phyloP scores from a whole-genome alignment of 495 filamentous ascomycete genomes.

The Thozetella sp. region DNA sequence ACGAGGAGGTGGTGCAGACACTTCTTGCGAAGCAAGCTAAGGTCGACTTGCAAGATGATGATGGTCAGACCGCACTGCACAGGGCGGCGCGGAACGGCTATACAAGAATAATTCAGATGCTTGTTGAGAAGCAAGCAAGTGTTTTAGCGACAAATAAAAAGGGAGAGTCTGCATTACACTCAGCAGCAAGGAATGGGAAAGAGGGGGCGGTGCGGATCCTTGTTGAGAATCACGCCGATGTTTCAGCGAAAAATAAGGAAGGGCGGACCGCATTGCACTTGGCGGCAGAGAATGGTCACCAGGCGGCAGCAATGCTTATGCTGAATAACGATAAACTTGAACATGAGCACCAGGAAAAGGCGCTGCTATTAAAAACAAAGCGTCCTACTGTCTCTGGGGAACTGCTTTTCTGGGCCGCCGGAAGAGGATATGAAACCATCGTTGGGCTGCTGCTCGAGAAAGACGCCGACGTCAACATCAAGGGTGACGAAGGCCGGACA shows the following conservation, averaged over 20 bases:
- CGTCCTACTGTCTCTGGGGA: background rate
- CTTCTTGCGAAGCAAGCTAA: background rate
- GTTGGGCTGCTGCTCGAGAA: background rate
- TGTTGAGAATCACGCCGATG: background rate
- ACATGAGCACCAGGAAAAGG: background rate
- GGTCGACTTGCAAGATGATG: background rate
- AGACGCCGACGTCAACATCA: background rate
- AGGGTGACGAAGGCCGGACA: background rate
- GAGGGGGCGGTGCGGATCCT: background rate
- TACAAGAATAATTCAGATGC: background rate
- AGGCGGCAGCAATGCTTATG: background rate
- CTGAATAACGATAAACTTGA: background rate
- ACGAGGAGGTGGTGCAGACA: background rate
- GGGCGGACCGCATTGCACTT: background rate
- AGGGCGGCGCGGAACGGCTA: background rate
- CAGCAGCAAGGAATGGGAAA: background rate
- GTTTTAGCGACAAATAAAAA: background rate
- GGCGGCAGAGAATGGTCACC: background rate
- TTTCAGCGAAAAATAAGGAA: background rate
- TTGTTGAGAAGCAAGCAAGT: background rate
- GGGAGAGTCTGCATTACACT: background rate
- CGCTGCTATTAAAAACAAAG: background rate
- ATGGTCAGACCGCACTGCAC: background rate
- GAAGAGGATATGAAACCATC: background rate
- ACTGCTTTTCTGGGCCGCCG: background rate